Evolutionary conservation across 179 eudicot genomes (phyloP).

Genomic region (Nepenthes alata): DNA sequence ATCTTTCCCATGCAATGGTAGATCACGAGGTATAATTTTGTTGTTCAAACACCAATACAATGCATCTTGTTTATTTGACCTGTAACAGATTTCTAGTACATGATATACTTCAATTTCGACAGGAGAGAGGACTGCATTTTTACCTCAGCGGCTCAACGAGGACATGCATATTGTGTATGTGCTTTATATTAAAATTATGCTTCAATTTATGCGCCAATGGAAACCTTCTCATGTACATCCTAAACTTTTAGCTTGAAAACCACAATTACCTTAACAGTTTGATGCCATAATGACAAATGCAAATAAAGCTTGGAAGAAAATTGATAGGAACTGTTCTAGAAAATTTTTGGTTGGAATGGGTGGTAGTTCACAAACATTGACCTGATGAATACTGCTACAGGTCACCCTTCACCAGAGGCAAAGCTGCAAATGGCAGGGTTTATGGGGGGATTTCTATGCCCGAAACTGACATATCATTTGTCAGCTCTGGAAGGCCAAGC

Average conservation of each 20-base stretch:
- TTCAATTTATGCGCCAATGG: too few relatives aligned
- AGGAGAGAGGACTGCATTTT: neutral
- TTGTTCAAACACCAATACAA: neutral
- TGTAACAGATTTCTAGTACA: neutral
- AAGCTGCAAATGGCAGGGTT: slow-evolving; percentile 45
- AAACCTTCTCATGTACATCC: too few relatives aligned
- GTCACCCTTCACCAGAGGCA: slow-evolving; percentile 70
- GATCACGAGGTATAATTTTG: neutral
- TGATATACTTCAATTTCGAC: neutral
- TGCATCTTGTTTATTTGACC: neutral
- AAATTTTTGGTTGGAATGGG: too few relatives aligned
- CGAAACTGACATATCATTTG: slow-evolving; percentile 76
- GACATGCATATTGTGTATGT: neutral
- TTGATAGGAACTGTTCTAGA: too few relatives aligned
- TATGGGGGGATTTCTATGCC: slow-evolving; percentile 47
- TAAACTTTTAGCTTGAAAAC: too few relatives aligned
- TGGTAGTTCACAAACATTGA: too few relatives aligned
- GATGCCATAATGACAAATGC: too few relatives aligned
- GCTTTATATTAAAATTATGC: neutral
- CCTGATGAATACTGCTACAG: slow-evolving; percentile 15
- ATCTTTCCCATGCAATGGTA: neutral
- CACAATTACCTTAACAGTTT: too few relatives aligned
- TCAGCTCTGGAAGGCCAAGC: slow-evolving; percentile 58
- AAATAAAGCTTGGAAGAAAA: too few relatives aligned
- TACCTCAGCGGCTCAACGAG: neutral